phyloP scores from a whole-genome alignment of 1,284 basidiomycete species.

The Ceratobasidium sp. region DNA sequence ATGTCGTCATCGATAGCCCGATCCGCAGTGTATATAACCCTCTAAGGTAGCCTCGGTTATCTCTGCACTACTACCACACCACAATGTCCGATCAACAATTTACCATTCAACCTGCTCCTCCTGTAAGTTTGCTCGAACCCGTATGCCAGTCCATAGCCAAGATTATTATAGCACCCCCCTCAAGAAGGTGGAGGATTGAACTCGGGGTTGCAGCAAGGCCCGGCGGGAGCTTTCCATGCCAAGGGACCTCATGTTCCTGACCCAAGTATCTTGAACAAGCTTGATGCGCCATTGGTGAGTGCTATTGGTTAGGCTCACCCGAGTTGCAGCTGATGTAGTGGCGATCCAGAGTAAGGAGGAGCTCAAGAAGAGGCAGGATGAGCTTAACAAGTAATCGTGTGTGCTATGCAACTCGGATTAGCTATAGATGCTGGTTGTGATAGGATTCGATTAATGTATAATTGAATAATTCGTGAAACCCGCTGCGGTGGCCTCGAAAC shows the following conservation, averaged over 20 bases:
- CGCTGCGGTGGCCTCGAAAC: too few species aligned
- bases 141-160: background rate
- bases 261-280: slow-evolving; percentile 4
- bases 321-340: background rate
- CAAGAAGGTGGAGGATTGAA: slow-evolving; percentile 53
- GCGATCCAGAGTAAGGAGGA: slow-evolving; percentile 13
- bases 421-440: too few species aligned
- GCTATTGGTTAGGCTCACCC: background rate
- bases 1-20: background rate
- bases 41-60: background rate
- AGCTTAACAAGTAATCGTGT: slow-evolving; percentile 10
- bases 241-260: slow-evolving; percentile 55
- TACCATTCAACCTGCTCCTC: slow-evolving; percentile 23
- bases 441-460: background rate
- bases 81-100: slow-evolving; percentile 27
- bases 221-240: slow-evolving; percentile 52
- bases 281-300: slow-evolving; percentile 36
- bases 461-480: too few species aligned
- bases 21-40: slow-evolving; percentile 16
- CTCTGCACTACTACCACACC: background rate
- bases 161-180: slow-evolving; percentile 44
- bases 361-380: slow-evolving; percentile 7
- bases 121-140: background rate
- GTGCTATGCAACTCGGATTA: too few species aligned
- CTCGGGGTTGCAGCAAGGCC: slow-evolving; percentile 44